phyloP scores from a whole-genome alignment of 805 yeast genomes.

The Kazachstania bromeliacearum region DNA sequence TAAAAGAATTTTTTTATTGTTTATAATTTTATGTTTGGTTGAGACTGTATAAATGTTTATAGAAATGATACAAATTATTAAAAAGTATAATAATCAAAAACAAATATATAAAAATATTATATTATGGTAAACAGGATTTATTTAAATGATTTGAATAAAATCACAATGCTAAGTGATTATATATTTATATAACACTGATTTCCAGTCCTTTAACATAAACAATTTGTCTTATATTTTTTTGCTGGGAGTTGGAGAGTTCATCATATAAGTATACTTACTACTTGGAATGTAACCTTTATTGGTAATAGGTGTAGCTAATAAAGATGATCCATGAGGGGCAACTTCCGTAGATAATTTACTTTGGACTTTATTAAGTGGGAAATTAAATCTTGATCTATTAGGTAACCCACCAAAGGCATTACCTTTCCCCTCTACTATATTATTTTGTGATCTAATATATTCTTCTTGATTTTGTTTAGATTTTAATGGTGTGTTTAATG shows the following conservation, averaged over 20 bases:
- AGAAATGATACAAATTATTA: no score
- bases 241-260: constrained; percentile 27
- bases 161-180: no score
- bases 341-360: not conserved
- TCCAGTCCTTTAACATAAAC: no score
- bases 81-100: no score
- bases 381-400: not conserved
- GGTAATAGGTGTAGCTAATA: constrained; percentile 15
- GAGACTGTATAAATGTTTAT: no score
- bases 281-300: constrained; percentile 27
- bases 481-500: constrained; percentile 21
- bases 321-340: not conserved
- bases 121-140: no score
- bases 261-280: constrained; percentile 28
- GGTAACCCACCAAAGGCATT: constrained; percentile 2
- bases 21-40: no score
- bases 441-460: constrained; percentile 14
- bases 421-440: no score
- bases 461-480: constrained; percentile 7
- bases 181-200: no score
- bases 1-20: no score
- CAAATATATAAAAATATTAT: no score
- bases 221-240: constrained; percentile 10
- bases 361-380: not conserved
- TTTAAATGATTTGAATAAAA: no score